Conservation (phyloP, 805 yeast species). For the Priceomyces carsonii region DNA sequence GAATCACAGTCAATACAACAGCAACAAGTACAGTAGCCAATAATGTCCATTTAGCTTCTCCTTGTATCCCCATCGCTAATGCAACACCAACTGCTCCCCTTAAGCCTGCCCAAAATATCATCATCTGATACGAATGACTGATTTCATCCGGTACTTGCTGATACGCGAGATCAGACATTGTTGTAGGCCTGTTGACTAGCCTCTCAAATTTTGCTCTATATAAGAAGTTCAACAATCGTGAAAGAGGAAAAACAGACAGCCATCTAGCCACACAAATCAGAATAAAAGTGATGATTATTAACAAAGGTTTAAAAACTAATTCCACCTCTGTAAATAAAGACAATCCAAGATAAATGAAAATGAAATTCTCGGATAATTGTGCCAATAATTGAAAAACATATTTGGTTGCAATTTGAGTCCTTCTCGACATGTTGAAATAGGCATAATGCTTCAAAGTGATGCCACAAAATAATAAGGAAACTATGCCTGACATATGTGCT, state of each 20-base stretch:
- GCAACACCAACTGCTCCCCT: slow-evolving; percentile 99
- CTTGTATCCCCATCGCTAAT: slow-evolving; percentile 94
- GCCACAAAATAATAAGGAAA: slow-evolving; percentile 91
- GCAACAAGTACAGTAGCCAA: slow-evolving; percentile 95
- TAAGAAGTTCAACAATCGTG: slow-evolving; percentile 79
- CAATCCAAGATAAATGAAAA: slow-evolving; percentile 90
- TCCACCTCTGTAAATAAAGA: slow-evolving; percentile 96
- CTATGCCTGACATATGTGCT: slow-evolving; percentile 99
- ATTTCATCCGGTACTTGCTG: slow-evolving; percentile 75
- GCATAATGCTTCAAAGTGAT: slow-evolving; percentile 97
- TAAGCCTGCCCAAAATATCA: slow-evolving; percentile 99
- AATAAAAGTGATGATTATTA: slow-evolving; percentile 85
- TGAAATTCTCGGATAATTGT: slow-evolving; percentile 93
- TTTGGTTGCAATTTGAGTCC: slow-evolving; percentile 95
- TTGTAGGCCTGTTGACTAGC: slow-evolving; percentile 25
- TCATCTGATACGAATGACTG: slow-evolving; percentile 93
- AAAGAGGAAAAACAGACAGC: slow-evolving; percentile 96
- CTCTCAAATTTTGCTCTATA: slow-evolving; percentile 57
- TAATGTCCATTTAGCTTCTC: slow-evolving; percentile 84
- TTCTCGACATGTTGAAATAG: slow-evolving; percentile 93
- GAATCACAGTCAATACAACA: slow-evolving; percentile 91
- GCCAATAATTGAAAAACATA: slow-evolving; percentile 93
- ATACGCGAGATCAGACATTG: slow-evolving; percentile 41
- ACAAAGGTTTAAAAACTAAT: slow-evolving; percentile 87
- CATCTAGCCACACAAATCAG: slow-evolving; percentile 95